Percentiles rank a stretch among this genome's conserved stretches.
Evolutionary conservation across 108 stramenopile genomes (phyloP).

Genomic region (Nitzschia putrida): DNA sequence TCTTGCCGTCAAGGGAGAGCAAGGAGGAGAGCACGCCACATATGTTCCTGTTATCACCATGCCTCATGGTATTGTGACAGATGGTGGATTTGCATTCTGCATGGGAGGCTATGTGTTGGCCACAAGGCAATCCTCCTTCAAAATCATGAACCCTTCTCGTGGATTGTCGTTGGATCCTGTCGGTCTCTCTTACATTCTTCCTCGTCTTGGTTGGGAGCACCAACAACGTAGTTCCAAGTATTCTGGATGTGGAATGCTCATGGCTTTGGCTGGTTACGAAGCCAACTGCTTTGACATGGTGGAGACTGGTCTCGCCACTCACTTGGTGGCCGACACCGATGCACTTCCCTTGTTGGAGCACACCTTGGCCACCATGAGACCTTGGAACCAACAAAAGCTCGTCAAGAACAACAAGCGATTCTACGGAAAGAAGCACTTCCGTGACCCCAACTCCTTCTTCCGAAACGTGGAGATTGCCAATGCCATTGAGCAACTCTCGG

Average conservation of each 20-base stretch:
- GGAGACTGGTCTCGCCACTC: constrained; percentile 79
- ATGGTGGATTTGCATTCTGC: constrained; percentile 75
- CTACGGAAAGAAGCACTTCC: constrained; percentile 40
- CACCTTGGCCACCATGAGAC: constrained; percentile 50
- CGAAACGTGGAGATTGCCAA: constrained; percentile 68
- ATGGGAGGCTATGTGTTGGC: constrained; percentile 75
- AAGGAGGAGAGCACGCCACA: constrained; percentile 28
- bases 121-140: constrained; percentile 60
- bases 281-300: constrained; percentile 81
- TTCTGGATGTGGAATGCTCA: constrained; percentile 58
- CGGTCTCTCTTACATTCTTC: constrained; percentile 74
- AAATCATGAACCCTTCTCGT: constrained; percentile 69
- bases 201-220: constrained; percentile 71
- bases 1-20: constrained; percentile 56
- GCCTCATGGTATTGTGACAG: constrained; percentile 73
- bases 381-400: constrained; percentile 63
- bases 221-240: constrained; percentile 49
- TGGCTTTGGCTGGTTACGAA: constrained; percentile 77
- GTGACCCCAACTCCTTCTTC: constrained; percentile 59
- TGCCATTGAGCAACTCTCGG: constrained; percentile 58
- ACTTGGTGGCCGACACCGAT: constrained; percentile 46
- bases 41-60: constrained; percentile 69
- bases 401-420: constrained; percentile 35
- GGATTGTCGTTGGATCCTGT: constrained; percentile 82
- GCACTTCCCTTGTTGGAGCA: constrained; percentile 59